Evolutionary conservation across 805 yeast species (phyloP).

Genomic region (Metschnikowia corniflorae): DNA sequence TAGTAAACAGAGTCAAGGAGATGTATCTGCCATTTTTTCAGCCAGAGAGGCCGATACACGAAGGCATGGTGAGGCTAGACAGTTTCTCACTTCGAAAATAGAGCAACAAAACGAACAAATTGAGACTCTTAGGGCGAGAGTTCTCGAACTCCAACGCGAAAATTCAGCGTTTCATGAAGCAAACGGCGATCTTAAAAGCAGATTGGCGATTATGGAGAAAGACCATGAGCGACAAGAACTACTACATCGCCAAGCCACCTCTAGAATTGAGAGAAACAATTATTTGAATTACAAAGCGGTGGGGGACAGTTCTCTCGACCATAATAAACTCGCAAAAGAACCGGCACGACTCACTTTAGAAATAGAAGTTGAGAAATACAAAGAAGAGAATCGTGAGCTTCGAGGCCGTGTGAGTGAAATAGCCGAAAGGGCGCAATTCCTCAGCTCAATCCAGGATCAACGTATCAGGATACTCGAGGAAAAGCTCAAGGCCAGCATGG

Average conservation of each 20-base stretch:
- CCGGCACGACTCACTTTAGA: not conserved
- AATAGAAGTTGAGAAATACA: slow-evolving; percentile 2
- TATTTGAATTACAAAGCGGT: too few species aligned
- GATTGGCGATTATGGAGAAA: not conserved
- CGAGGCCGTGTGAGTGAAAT: slow-evolving; percentile 6
- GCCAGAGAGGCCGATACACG: slow-evolving; percentile 3
- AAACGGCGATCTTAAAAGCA: not conserved
- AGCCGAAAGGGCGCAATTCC: slow-evolving; percentile 7
- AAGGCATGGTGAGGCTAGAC: slow-evolving; percentile 8
- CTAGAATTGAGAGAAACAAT: not conserved
- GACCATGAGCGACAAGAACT: slow-evolving; percentile 1
- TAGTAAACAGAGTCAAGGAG: not conserved
- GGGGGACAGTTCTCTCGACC: too few species aligned
- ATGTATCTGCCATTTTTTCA: too few species aligned
- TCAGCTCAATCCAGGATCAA: slow-evolving; percentile 8
- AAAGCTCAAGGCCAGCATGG: slow-evolving; percentile 10
- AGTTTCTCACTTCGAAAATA: slow-evolving; percentile 11
- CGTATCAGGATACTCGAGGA: slow-evolving; percentile 7
- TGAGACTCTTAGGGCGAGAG: slow-evolving; percentile 13
- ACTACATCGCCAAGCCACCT: not conserved
- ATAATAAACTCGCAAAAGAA: too few species aligned
- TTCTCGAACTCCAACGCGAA: too few species aligned
- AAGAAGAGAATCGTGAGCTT: slow-evolving; percentile 7
- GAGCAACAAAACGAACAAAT: slow-evolving; percentile 13
- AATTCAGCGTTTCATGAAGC: too few species aligned